phyloP scores from a whole-genome alignment of 2,329 filamentous ascomycete genomes.

The Aspergillus sojae region DNA sequence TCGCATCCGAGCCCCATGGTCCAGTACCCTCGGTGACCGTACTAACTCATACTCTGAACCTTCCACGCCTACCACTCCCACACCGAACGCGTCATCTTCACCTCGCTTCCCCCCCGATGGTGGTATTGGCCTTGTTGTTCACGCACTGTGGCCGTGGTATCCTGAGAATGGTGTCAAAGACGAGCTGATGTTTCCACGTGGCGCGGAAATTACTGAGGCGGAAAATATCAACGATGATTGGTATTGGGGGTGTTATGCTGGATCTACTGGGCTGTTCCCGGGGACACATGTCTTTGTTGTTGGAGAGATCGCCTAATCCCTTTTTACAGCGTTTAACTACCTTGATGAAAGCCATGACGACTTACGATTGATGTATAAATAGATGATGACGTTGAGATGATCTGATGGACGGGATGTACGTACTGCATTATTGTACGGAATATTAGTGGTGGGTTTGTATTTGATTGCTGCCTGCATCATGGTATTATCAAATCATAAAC shows the following conservation, averaged over 20 bases:
- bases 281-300: constrained; percentile 69
- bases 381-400: constrained; percentile 1
- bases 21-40: constrained; percentile 11
- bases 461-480: neutral
- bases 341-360: neutral
- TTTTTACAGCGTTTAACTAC: neutral
- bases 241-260: constrained; percentile 86
- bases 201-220: constrained; percentile 79
- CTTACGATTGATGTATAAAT: constrained; percentile 4
- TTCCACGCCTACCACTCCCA: constrained; percentile 62
- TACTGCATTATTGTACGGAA: neutral
- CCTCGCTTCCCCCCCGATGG: constrained; percentile 72
- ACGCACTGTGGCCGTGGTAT: constrained; percentile 78
- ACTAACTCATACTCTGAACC: constrained; percentile 10
- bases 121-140: constrained; percentile 65
- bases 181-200: constrained; percentile 81
- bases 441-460: neutral
- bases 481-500: neutral
- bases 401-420: neutral
- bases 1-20: constrained; percentile 28
- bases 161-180: constrained; percentile 61
- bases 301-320: constrained; percentile 32
- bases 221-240: constrained; percentile 90
- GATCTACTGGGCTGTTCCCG: constrained; percentile 76
- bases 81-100: constrained; percentile 9